phyloP scores from a whole-genome alignment of 139 green algal genomes.

The Choricystis sp. region DNA sequence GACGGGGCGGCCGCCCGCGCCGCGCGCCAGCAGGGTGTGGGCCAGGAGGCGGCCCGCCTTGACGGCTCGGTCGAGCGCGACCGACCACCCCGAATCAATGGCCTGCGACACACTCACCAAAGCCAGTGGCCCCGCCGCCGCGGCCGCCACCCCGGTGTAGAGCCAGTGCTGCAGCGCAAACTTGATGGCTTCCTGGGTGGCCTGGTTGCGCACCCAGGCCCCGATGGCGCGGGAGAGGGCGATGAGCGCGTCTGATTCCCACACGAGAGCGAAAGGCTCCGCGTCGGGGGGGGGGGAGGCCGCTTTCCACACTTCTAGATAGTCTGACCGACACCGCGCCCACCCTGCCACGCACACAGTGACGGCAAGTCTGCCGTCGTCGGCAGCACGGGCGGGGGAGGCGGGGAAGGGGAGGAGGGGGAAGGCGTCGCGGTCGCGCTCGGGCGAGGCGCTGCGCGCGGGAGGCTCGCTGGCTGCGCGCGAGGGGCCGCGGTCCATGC shows the following conservation, averaged over 20 bases:
- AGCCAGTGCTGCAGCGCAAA: conserved; percentile 26
- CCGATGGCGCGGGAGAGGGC: conserved; percentile 20
- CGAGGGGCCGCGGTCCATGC: too few species aligned
- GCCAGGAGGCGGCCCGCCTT: conserved; percentile 46
- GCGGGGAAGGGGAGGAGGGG: conserved; percentile 12
- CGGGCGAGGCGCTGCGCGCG: too few species aligned
- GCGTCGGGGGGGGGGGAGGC: conserved; percentile 1
- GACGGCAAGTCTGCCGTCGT: conserved; percentile 12
- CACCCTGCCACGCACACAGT: conserved; percentile 45
- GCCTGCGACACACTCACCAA: conserved; percentile 2
- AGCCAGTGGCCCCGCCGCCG: conserved; percentile 14
- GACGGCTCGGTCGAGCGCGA: conserved; percentile 29
- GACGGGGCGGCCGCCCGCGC: conserved; percentile 46
- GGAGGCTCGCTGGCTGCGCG: too few species aligned
- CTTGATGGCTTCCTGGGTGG: conserved; percentile 16
- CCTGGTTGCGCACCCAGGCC: conserved; percentile 24
- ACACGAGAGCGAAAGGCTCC: conserved; percentile 41
- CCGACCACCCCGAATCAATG: conserved; percentile 35
- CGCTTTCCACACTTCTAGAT: conserved; percentile 31
- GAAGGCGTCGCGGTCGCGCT: too few species aligned
- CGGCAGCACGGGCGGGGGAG: not conserved
- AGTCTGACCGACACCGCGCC: conserved; percentile 36
- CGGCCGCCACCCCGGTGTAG: conserved; percentile 16
- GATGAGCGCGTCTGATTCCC: conserved; percentile 47
- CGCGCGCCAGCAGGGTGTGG: conserved; percentile 33